Conservation (phyloP, 495 filamentous ascomycete species). For the Clavariopsis aquatica region DNA sequence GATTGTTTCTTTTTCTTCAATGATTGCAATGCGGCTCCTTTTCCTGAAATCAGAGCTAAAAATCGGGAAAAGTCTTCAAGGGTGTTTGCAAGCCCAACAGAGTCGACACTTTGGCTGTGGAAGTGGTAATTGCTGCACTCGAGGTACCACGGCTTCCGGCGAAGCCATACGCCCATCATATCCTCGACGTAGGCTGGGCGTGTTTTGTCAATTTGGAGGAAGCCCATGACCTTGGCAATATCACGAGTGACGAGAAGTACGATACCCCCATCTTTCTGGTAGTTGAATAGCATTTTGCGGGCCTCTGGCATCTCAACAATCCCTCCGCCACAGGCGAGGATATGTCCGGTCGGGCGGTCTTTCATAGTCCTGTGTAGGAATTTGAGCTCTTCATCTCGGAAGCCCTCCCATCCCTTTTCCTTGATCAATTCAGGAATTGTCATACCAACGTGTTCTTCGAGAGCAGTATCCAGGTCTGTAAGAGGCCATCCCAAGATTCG, state of each 20-base stretch:
- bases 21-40: conserved; percentile 60
- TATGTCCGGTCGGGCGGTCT: conserved; percentile 71
- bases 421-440: conserved; percentile 85
- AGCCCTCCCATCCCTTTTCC: conserved; percentile 80
- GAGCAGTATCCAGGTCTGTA: conserved; percentile 81
- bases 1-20: conserved; percentile 73
- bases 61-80: conserved; percentile 81
- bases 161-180: conserved; percentile 87
- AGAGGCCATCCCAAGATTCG: conserved; percentile 72
- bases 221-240: conserved; percentile 85
- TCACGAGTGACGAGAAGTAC: conserved; percentile 87
- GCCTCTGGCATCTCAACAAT: conserved; percentile 87
- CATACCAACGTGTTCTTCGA: conserved; percentile 70
- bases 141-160: conserved; percentile 86
- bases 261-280: conserved; percentile 78
- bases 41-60: conserved; percentile 70
- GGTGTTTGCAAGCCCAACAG: conserved; percentile 61
- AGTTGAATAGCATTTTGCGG: conserved; percentile 70
- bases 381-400: conserved; percentile 76
- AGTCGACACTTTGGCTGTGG: conserved; percentile 69
- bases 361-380: conserved; percentile 71
- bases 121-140: conserved; percentile 96
- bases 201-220: conserved; percentile 84
- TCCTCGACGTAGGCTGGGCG: conserved; percentile 93
- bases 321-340: conserved; percentile 93